Base-by-base conservation (phyloP, 1,284 basidiomycete genomes). In the Sphaerobolus stellatus region DNA sequence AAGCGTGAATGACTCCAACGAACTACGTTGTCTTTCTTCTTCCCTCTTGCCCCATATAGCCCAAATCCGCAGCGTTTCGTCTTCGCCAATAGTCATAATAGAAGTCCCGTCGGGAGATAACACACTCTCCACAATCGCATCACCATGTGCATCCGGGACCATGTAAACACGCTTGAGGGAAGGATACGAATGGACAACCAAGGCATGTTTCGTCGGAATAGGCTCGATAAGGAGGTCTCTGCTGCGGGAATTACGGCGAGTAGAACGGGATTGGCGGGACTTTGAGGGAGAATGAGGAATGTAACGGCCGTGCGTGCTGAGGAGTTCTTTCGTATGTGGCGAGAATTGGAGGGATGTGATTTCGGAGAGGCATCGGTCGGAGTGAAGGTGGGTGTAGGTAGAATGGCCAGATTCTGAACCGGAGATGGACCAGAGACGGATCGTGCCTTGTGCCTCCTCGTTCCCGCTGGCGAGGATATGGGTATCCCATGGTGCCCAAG, bases 401-500 rank as follows among this genome's bases (percentile, higher is more conserved):
- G 68, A 70, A 5, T 69, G 64, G 55, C 70, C 25, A 22, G 74
- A 69, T 50, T 78, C 77, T 55, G 82, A 65, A 54, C 78, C 79
- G 3, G 73, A 69, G 1, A 77, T 74, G 16, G 78, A 74, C 86
- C 91, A 94, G 38, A 93, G 78, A 48, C 90, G 88, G 59, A 95
- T 84, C n/a, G 82, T 83, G 38, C 92, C 89, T 57, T 88, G 84
- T 7, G 78, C 76, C 6, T 81, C 81, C 0, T 82, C 81, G 56
- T 94, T 93, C 5, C 93, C 95, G 0, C 90, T 88, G 1, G 92
- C 92, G 22, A 98, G 79, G 4, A 94, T 73, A 61, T 87, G 89
- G 1, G 82, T 75, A 62, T 92, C 86, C 92, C 93, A 96, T 0
- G 94, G 93, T 66, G 88, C 93, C 92, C 94, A 98, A 0, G 90